These are phyloP conservation scores for Camelina laxa DNA, from an alignment of 345 rosid genomes.

Conservation along the genomic window DNA sequence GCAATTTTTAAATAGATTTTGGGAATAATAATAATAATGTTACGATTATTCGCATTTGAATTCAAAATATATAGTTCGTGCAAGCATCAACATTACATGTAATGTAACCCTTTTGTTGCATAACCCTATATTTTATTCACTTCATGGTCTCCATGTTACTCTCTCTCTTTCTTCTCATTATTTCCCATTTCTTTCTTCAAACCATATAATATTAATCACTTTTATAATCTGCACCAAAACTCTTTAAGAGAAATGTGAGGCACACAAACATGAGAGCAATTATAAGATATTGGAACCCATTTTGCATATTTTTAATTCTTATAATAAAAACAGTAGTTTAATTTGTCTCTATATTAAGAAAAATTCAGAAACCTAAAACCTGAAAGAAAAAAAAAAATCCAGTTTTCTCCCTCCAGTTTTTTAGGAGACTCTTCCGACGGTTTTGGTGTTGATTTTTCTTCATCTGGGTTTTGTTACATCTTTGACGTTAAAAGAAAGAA, in stretches of 20 bases:
- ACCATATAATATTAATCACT: not conserved
- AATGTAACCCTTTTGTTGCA: not conserved
- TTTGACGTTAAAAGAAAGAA: not conserved
- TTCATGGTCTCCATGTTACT: constrained; percentile 47
- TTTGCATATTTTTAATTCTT: constrained; percentile 14
- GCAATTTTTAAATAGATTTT: constrained; percentile 15
- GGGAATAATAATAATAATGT: constrained; percentile 26
- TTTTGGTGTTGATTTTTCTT: constrained; percentile 28
- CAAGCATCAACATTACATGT: constrained; percentile 42
- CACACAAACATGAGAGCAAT: constrained; percentile 39
- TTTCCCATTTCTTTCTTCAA: constrained; percentile 19
- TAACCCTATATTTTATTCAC: constrained; percentile 15
- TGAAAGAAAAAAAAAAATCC: constrained; percentile 30
- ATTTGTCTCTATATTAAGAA: constrained; percentile 45
- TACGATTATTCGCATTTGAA: constrained; percentile 6
- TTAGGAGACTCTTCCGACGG: constrained; percentile 32
- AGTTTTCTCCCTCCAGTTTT: constrained; percentile 34
- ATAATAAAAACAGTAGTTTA: constrained; percentile 22
- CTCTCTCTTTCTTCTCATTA: constrained; percentile 17
- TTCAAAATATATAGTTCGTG: constrained; percentile 34
- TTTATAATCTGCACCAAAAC: constrained; percentile 14
- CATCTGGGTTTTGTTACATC: constrained; percentile 32
- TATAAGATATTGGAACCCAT: constrained; percentile 33
- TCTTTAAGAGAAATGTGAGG: constrained; percentile 39
- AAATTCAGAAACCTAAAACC: constrained; percentile 39